Base-by-base conservation (phyloP, 306 rosid genomes). In the Macrotyloma uniflorum region DNA sequence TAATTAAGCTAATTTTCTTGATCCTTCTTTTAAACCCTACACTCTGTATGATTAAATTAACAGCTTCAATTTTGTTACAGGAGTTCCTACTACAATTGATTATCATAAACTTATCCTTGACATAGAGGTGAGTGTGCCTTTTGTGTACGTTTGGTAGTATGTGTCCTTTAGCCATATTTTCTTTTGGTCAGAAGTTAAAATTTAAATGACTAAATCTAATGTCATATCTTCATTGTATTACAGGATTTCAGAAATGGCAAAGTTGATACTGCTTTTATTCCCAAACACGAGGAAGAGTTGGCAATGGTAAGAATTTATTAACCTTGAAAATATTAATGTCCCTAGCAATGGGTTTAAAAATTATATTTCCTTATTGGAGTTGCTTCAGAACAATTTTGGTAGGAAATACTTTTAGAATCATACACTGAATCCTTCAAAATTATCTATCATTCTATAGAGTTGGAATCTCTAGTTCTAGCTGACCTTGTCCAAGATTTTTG, bases 31-130 rank as follows among this genome's bases (percentile, higher is more conserved):
- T 47, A 74, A 73, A 35, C 53, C 32, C 69, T 81, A 62, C 58
- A 35, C 50, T 16, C 24, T 54, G 57, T 40, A 40, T 64, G 70
- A 14, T 65, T 36, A 49, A 15, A 54, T 51, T 70, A 59, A 72
- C 77, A 63, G 23, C 32, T 66, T 15, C 49, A 40, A 12, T 61
- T 72, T 67, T 72, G 72, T 83, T 62, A 23, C 93, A 93, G 98
- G 99, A 74, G 91, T 95, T 83, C 99, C 99, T 55, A 95, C 99
- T n/a, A 95, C 99, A 79, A 93, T 95, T 55, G 99, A 95, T 24
- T 95, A 95, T 87, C 98, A 95, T 84, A 95, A 95, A 85, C 97
- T 95, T 55, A 95, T 95, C 87, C 96, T 95, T 50, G 96, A 95
- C 70, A 72, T 90, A 49, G 98, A 95, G 97, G 96, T 93, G 26